Evolutionary conservation across 805 yeast species (phyloP).

Genomic region (Ogataea corticis): DNA sequence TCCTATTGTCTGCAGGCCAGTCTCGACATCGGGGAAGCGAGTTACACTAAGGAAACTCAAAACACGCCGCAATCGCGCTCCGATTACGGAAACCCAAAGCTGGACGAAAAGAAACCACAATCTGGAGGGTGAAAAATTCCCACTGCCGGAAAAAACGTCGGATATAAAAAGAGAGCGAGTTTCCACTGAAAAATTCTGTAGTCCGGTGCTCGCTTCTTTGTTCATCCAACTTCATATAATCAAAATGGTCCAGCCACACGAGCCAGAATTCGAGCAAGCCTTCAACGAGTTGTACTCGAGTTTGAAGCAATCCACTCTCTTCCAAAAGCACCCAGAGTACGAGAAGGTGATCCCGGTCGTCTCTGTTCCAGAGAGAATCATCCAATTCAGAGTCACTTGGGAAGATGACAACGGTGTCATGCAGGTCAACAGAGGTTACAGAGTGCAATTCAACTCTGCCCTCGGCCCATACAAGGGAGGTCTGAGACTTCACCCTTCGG

Average conservation of each 20-base stretch:
- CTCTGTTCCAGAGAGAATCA: constrained; percentile 92
- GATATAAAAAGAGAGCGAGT: background rate
- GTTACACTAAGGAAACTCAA: background rate
- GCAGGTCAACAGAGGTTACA: constrained; percentile 95
- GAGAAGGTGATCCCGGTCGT: constrained; percentile 85
- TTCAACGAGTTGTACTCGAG: constrained; percentile 89
- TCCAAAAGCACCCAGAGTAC: constrained; percentile 86
- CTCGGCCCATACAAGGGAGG: constrained; percentile 99
- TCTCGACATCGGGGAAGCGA: constrained; percentile 5
- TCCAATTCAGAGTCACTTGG: constrained; percentile 98
- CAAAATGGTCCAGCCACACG: constrained; percentile 77
- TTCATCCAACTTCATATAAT: constrained; percentile 1
- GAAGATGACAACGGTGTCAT: constrained; percentile 91
- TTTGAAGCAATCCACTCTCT: constrained; percentile 86
- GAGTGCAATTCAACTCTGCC: constrained; percentile 98
- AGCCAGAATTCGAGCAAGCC: constrained; percentile 99
- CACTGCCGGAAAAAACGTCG: background rate
- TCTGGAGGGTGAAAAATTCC: background rate
- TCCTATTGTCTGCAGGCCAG: background rate
- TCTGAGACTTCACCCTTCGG: constrained; percentile 95
- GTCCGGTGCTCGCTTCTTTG: constrained; percentile 1
- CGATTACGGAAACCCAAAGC: constrained; percentile 10
- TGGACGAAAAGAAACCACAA: background rate
- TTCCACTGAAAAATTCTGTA: constrained; percentile 2
- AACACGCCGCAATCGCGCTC: constrained; percentile 6